Percentiles rank a stretch among this genome's conserved stretches.
These are phyloP conservation scores for Pseudocercospora vitis DNA, from an alignment of 2,329 filamentous ascomycete genomes.

Conservation along the genomic window DNA sequence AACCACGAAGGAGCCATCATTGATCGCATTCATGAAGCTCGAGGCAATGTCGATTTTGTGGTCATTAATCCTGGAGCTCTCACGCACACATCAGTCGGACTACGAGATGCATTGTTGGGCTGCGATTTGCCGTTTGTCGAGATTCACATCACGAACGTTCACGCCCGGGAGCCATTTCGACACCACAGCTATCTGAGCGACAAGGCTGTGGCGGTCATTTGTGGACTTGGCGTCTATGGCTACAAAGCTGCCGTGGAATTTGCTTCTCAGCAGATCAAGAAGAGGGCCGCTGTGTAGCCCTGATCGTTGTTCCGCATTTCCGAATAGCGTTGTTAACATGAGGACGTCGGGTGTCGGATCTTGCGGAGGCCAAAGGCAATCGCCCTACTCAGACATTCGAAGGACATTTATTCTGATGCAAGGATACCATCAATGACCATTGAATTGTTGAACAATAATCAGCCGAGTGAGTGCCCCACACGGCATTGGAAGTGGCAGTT, in stretches of 20 bases:
- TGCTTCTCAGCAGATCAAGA: constrained; percentile 34
- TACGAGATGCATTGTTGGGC: constrained; percentile 71
- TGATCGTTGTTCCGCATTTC: neutral
- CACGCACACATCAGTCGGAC: constrained; percentile 73
- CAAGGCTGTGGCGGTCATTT: constrained; percentile 72
- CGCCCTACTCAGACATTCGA: too few species aligned
- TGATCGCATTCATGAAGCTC: constrained; percentile 70
- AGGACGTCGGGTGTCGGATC: too few species aligned
- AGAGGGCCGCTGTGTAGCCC: neutral
- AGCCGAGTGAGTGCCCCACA: too few species aligned
- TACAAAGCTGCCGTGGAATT: constrained; percentile 50
- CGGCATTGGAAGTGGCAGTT: constrained; percentile 8
- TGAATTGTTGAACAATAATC: too few species aligned
- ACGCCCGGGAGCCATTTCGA: constrained; percentile 67
- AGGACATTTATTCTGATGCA: too few species aligned
- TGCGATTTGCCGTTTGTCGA: constrained; percentile 74
- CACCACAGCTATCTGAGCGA: constrained; percentile 72
- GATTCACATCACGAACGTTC: constrained; percentile 74
- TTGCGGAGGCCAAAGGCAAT: too few species aligned
- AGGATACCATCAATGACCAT: neutral
- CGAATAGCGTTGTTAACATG: neutral
- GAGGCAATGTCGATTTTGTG: constrained; percentile 60
- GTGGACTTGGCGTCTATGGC: constrained; percentile 58
- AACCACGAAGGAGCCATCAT: constrained; percentile 76
- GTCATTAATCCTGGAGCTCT: constrained; percentile 75